Base-by-base conservation (phyloP, 1,139 yeast genomes). In the Suhomyces guaymorum region DNA sequence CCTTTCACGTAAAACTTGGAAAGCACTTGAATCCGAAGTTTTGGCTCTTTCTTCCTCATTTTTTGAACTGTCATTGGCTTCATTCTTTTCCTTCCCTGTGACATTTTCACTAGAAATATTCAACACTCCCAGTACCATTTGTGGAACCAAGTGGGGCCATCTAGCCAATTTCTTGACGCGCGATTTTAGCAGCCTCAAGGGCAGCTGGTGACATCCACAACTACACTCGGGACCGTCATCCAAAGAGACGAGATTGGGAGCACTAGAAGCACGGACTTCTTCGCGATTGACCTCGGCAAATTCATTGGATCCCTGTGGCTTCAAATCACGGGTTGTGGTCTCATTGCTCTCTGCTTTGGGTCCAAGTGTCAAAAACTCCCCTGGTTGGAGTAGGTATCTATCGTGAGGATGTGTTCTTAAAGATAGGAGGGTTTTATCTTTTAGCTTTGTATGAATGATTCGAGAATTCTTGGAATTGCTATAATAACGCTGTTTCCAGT, bases 381-480 rank as follows among this genome's bases (percentile, higher is more conserved):
- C 59, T 4, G 47, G 46, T 12, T 39, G 38, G 13, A 46, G 37
- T 10, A 32, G 22, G 35, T 48, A 52, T 17, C 42, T 42, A 38
- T 53, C 56, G 15, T 43, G 36, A 5, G 58, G 59, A 28, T 38
- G 41, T 0, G 57, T 51, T 12, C 61, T 38, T 35, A 56, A 45
- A 7, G 59, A 42, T 10, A 48, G 25, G 13, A 55, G 41, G 10
- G 36, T 39, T 27, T 44, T 46, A 32, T 47, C 41, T 10, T 41
- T 33, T 28, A 52, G 43, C 33, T 48, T 48, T 5, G 54, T 42
- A 7, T 49, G 54, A 16, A 55, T 46, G n/a, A 55, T 51, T 5
- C 61, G 41, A 3, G 61, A 57, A 34, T 54, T 48, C 11, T 41
- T 43, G 15, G 45, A 44, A 26, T 47, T 48, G 41, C 56, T 48